These are phyloP conservation scores for Blastocystis sp. DNA, from an alignment of 352 stramenopile species.

Conservation along the genomic window DNA sequence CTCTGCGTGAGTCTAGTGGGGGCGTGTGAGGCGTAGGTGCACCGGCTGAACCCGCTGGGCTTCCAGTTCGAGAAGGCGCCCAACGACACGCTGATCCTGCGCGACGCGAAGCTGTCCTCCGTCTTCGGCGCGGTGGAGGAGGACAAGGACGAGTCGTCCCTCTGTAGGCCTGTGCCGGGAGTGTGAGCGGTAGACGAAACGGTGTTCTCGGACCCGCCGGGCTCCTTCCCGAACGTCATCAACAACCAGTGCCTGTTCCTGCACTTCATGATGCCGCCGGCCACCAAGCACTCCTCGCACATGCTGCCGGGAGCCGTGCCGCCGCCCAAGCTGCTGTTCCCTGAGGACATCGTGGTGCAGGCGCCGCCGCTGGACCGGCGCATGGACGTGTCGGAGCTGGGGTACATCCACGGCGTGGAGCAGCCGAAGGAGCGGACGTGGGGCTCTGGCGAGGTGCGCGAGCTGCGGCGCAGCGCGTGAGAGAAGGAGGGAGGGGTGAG, in stretches of 20 bases:
- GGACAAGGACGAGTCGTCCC: constrained; percentile 3
- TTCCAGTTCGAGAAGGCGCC: background rate
- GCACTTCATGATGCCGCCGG: constrained; percentile 35
- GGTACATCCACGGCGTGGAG: background rate
- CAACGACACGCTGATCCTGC: background rate
- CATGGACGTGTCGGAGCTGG: constrained; percentile 44
- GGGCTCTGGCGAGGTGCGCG: constrained; percentile 31
- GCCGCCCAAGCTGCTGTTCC: background rate
- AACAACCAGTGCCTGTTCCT: constrained; percentile 6
- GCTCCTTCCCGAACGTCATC: background rate
- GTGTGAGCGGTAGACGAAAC: constrained; percentile 7
- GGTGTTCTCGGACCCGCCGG: constrained; percentile 6
- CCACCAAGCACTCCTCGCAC: background rate
- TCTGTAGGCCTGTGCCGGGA: background rate
- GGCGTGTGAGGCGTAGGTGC: background rate
- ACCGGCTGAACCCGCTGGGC: background rate
- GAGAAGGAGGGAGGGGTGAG: too few species aligned
- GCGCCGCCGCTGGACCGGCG: constrained; percentile 30
- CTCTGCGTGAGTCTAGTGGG: background rate
- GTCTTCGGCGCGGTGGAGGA: constrained; percentile 36
- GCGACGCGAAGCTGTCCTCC: background rate
- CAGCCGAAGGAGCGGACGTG: background rate
- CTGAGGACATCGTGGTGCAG: background rate
- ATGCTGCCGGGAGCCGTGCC: background rate
- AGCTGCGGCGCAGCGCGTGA: constrained; percentile 21